Conservation (phyloP, 768 basidiomycete species). For the Boletus rubescentipes region DNA sequence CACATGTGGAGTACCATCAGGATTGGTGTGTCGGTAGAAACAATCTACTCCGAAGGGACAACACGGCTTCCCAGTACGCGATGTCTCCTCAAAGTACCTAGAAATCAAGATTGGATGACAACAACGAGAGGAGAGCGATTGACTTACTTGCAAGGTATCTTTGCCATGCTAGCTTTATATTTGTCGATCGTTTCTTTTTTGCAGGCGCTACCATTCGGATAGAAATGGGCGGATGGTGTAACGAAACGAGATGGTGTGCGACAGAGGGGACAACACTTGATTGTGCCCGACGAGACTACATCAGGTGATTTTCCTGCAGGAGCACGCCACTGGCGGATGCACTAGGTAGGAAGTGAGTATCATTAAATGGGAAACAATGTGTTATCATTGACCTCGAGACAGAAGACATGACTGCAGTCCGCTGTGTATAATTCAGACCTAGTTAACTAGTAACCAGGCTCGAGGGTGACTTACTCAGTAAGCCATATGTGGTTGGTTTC, state of each 20-base stretch:
- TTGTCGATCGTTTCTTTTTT: conserved; percentile 51
- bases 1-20: conserved; percentile 60
- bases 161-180: conserved; percentile 75
- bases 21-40: conserved; percentile 71
- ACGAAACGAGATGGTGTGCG: conserved; percentile 65
- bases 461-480: conserved; percentile 52
- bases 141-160: conserved; percentile 63
- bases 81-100: conserved; percentile 65
- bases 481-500: conserved; percentile 63
- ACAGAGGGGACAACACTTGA: conserved; percentile 80
- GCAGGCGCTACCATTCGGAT: conserved; percentile 48
- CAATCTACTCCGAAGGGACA: conserved; percentile 84
- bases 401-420: conserved; percentile 79
- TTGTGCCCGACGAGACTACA: conserved; percentile 53
- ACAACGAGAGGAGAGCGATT: neutral
- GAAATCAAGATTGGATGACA: neutral
- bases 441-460: neutral
- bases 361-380: neutral
- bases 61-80: conserved; percentile 43
- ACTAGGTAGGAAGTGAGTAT: conserved; percentile 40
- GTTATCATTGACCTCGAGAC: conserved; percentile 51
- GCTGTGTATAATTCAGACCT: conserved; percentile 37
- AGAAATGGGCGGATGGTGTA: conserved; percentile 72
- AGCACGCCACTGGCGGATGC: conserved; percentile 78
- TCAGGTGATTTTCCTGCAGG: conserved; percentile 52